Evolutionary conservation across 345 rosid species (phyloP).

Genomic region (Lepidium aucheri): DNA sequence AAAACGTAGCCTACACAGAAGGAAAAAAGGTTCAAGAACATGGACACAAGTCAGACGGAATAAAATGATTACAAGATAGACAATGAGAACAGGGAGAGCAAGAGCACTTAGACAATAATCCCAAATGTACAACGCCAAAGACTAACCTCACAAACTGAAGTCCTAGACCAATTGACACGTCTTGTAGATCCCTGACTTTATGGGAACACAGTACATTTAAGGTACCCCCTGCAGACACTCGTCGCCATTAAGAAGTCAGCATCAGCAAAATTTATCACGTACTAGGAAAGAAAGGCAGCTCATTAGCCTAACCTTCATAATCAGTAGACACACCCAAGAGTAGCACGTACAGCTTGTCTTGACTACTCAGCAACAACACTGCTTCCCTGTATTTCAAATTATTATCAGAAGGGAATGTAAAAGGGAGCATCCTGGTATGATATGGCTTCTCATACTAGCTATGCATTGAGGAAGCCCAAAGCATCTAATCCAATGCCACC

Average conservation of each 20-base stretch:
- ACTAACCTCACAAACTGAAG: slow-evolving; percentile 84
- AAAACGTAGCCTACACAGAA: slow-evolving; percentile 40
- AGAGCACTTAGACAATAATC: too few species aligned
- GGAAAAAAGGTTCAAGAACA: neutral
- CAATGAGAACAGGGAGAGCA: too few species aligned
- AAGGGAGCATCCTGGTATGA: neutral
- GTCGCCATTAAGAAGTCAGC: slow-evolving; percentile 4
- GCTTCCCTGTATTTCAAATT: slow-evolving; percentile 55
- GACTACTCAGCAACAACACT: slow-evolving; percentile 53
- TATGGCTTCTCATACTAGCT: slow-evolving; percentile 6
- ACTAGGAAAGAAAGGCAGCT: slow-evolving; percentile 14
- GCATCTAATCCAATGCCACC: neutral
- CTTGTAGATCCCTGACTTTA: slow-evolving; percentile 56
- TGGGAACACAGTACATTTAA: slow-evolving; percentile 57
- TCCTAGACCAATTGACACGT: slow-evolving; percentile 63
- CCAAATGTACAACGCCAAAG: neutral
- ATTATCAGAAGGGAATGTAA: slow-evolving; percentile 2
- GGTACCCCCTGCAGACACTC: slow-evolving; percentile 44
- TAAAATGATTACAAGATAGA: too few species aligned
- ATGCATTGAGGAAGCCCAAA: neutral
- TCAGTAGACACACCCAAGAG: slow-evolving; percentile 49
- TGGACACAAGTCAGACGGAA: too few species aligned
- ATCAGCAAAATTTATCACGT: slow-evolving; percentile 7
- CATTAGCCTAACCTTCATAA: slow-evolving; percentile 55
- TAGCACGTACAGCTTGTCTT: slow-evolving; percentile 56